These are phyloP conservation scores for Kodamaea sp. DNA, from an alignment of 1,139 yeast species.

Conservation along the genomic window DNA sequence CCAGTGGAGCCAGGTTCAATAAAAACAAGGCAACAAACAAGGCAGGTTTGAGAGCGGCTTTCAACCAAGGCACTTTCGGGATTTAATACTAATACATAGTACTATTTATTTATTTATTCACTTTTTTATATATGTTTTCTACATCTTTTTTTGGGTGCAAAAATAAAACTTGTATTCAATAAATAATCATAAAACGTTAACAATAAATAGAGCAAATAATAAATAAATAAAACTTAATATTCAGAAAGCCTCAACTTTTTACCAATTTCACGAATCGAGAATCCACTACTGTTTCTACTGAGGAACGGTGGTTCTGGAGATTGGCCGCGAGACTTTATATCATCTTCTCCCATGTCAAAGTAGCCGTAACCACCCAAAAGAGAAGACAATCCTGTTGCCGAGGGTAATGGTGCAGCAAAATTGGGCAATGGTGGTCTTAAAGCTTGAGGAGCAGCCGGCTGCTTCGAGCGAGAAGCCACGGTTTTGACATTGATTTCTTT, in stretches of 20 bases:
- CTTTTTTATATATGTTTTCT: too few relatives aligned
- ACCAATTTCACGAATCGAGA: conserved; percentile 61
- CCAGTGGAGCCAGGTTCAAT: conserved; percentile 30
- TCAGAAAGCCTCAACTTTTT: conserved; percentile 72
- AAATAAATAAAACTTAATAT: conserved; percentile 35
- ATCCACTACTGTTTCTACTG: conserved; percentile 41
- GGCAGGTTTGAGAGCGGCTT: conserved; percentile 42
- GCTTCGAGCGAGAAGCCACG: background rate
- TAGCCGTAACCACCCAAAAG: conserved; percentile 80
- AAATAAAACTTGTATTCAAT: conserved; percentile 1
- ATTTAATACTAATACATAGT: conserved; percentile 19
- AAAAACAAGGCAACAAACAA: conserved; percentile 36
- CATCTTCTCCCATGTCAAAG: conserved; percentile 70
- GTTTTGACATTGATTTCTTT: background rate
- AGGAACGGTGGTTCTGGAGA: conserved; percentile 65
- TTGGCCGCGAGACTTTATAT: conserved; percentile 64
- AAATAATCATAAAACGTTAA: background rate
- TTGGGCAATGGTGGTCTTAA: background rate
- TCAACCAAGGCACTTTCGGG: conserved; percentile 41
- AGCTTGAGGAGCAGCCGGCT: background rate
- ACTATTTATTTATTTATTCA: background rate
- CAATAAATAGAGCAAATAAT: conserved; percentile 7
- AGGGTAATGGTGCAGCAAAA: conserved; percentile 3
- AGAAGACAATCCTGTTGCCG: conserved; percentile 29
- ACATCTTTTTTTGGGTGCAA: conserved; percentile 1